Evolutionary conservation across 805 yeast species (phyloP).

Genomic region (Zygosaccharomyces gambellarensis): DNA sequence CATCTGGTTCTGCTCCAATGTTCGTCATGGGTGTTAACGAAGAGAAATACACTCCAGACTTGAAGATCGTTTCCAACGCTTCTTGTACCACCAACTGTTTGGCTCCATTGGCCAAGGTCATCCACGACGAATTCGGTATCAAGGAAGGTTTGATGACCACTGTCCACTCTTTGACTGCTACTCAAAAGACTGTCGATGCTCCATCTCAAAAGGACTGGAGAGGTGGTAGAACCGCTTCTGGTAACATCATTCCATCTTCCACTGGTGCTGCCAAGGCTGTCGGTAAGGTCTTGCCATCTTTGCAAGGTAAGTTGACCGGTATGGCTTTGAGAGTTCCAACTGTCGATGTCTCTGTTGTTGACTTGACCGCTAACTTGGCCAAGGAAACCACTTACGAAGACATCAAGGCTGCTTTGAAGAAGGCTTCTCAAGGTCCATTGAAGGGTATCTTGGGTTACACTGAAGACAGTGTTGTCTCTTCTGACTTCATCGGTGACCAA

Average conservation of each 20-base stretch:
- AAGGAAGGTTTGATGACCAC: conserved; percentile 76
- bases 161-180: conserved; percentile 66
- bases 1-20: conserved; percentile 69
- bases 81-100: conserved; percentile 73
- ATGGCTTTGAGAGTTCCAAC: conserved; percentile 73
- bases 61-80: conserved; percentile 61
- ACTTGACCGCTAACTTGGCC: conserved; percentile 59
- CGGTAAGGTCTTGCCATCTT: conserved; percentile 67
- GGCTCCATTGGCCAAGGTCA: conserved; percentile 67
- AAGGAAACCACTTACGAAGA: conserved; percentile 58
- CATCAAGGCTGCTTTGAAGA: conserved; percentile 55
- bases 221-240: conserved; percentile 76
- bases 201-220: conserved; percentile 78
- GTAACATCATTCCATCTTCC: conserved; percentile 69
- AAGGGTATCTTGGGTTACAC: conserved; percentile 67
- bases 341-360: conserved; percentile 67
- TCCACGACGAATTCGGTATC: conserved; percentile 61
- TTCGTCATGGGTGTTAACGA: conserved; percentile 68
- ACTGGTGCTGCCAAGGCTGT: conserved; percentile 78
- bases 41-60: conserved; percentile 51
- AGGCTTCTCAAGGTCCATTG: conserved; percentile 54
- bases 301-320: conserved; percentile 70
- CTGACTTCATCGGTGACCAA: conserved; percentile 60
- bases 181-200: conserved; percentile 72
- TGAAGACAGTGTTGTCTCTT: conserved; percentile 64